These are phyloP conservation scores for Thalassiosira oceanica DNA, from an alignment of 352 stramenopile species.

Conservation along the genomic window DNA sequence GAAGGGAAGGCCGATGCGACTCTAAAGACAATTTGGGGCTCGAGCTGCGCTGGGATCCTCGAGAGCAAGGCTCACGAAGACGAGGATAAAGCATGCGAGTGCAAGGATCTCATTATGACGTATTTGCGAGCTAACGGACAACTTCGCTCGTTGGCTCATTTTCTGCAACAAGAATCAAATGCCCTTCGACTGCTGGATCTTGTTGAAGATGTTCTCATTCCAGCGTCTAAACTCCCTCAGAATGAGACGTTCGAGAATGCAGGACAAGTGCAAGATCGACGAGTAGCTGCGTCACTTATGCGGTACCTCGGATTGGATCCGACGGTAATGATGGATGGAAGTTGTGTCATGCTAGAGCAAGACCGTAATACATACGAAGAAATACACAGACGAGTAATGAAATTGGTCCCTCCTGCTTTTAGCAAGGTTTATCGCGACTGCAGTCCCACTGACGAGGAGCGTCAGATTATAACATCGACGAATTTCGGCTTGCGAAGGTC, in stretches of 20 bases:
- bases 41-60: slow-evolving; percentile 31
- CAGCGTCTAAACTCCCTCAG: slow-evolving; percentile 20
- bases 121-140: slow-evolving; percentile 16
- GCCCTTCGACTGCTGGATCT: slow-evolving; percentile 26
- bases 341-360: slow-evolving; percentile 1
- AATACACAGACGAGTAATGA: slow-evolving; percentile 22
- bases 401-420: slow-evolving; percentile 23
- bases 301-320: slow-evolving; percentile 31
- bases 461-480: slow-evolving; percentile 22
- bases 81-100: slow-evolving; percentile 13
- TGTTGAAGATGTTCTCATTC: slow-evolving; percentile 31
- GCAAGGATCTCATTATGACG: slow-evolving; percentile 21
- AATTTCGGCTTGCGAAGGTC: slow-evolving; percentile 26
- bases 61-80: slow-evolving; percentile 7
- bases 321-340: slow-evolving; percentile 6
- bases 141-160: slow-evolving; percentile 6
- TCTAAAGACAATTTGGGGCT: slow-evolving; percentile 33
- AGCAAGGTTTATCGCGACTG: slow-evolving; percentile 27
- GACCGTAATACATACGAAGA: slow-evolving; percentile 36
- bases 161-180: slow-evolving; percentile 43
- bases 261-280: slow-evolving; percentile 34
- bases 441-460: slow-evolving; percentile 29
- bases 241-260: neutral
- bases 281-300: slow-evolving; percentile 27
- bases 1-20: slow-evolving; percentile 25